Evolutionary conservation across 2,329 filamentous ascomycete species (phyloP), one percentile per base, ranked within the genome.

Genomic region (Orbilia blumenaviensis): DNA sequence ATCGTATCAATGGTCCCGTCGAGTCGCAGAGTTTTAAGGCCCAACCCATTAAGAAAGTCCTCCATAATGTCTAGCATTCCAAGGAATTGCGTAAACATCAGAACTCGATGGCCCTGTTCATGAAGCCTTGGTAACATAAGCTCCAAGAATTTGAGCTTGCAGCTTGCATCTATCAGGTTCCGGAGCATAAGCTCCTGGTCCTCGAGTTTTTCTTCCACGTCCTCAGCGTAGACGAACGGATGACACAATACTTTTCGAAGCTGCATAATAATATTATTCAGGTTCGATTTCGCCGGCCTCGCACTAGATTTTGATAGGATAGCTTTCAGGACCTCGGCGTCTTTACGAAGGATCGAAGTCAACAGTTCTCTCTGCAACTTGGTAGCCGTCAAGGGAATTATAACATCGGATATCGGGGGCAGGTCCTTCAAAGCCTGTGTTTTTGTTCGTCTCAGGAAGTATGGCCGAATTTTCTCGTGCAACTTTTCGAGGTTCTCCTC

Each of bases 261-360:
- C 82, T 99, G 95, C 88, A 97, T 93, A 46, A 99, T 83, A 41
- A 99, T 97, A 80, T 99, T 99, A 86, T 91, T 97, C 69, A 98
- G 84, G 78, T 89, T 94, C 44, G 92, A 90, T 4, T 94, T 14
- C 86, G 87, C 27, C 87, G 85, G 80, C 90, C 92, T 58, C 79
- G 41, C 50, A 62, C 44, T 63, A 18, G 48, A 86, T 86, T 34
- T 90, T 87, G 5, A 89, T 80, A 98, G 94, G 50, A 99, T 93
- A 0, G 94, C 89, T 78, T 90, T 91, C 81, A 99, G 94, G 7
- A 99, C 87, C 63, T 96, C 88, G 0, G 94, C 91, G 77, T 96
- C 97, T 82, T 96, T 95, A 12, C 92, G 89, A 80, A 99, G 88
- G 79, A 99, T 97, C 1, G 92, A 96, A 81, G 94, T 95, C 84